Evolutionary conservation across 352 stramenopile genomes (phyloP).

Genomic region (Pythium biforme): DNA sequence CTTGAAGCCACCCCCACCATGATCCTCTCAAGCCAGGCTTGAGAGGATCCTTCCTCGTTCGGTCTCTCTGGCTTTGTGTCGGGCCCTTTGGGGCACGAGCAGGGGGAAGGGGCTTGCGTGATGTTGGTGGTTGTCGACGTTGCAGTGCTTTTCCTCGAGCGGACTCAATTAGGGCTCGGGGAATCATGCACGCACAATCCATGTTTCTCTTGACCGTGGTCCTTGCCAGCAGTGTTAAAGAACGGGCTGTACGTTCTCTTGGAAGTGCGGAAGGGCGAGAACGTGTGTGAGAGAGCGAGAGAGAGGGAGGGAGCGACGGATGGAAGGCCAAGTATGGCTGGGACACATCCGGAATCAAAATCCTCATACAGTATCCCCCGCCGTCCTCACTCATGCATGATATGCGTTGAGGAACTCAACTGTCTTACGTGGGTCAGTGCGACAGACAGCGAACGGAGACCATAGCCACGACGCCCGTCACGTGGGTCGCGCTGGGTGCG

Average conservation of each 20-base stretch:
- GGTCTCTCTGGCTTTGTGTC: neutral
- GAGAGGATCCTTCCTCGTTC: neutral
- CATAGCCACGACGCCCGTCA: no score
- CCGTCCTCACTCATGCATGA: neutral
- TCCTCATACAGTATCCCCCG: no score
- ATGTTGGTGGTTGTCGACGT: conserved; percentile 24
- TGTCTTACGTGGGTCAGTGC: no score
- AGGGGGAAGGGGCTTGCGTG: conserved; percentile 13
- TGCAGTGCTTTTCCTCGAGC: conserved; percentile 26
- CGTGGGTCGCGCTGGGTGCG: no score
- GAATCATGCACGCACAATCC: conserved; percentile 19
- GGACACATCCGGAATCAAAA: conserved; percentile 6
- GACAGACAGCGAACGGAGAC: neutral
- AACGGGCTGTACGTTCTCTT: conserved; percentile 15
- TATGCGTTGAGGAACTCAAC: no score
- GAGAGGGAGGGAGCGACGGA: neutral
- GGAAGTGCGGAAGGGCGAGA: neutral
- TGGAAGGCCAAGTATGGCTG: neutral
- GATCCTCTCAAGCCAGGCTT: no score
- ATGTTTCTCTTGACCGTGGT: conserved; percentile 23
- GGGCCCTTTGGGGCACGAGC: neutral
- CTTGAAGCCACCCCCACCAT: no score
- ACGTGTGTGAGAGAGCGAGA: conserved; percentile 5
- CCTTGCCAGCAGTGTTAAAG: conserved; percentile 15
- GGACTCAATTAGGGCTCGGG: conserved; percentile 21